Evolutionary conservation across 768 basidiomycete species (phyloP).

Genomic region (Termitomyces bulborhizus): DNA sequence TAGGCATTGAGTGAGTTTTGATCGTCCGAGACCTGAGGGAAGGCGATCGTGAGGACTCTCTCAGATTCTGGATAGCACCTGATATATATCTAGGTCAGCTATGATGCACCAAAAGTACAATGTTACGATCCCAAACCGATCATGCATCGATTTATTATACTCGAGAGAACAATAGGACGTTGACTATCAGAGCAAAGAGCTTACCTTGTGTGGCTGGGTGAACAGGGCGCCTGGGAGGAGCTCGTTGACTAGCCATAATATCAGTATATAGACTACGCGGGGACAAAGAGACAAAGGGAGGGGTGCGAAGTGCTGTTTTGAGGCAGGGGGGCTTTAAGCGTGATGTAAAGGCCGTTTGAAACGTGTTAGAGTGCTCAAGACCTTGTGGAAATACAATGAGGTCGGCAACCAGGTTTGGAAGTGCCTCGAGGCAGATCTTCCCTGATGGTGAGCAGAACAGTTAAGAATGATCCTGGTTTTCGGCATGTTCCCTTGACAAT

Average conservation of each 20-base stretch:
- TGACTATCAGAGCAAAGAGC: conserved; percentile 19
- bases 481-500: conserved; percentile 13
- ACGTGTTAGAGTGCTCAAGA: conserved; percentile 49
- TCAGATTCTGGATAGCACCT: conserved; percentile 36
- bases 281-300: conserved; percentile 17
- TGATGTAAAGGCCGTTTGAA: conserved; percentile 53
- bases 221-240: conserved; percentile 36
- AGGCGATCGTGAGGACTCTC: conserved; percentile 47
- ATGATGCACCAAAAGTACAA: background rate
- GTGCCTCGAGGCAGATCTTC: conserved; percentile 29
- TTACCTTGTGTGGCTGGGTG: conserved; percentile 43
- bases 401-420: conserved; percentile 53
- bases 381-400: conserved; percentile 43
- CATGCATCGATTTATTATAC: conserved; percentile 11
- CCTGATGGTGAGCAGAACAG: conserved; percentile 15
- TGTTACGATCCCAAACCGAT: conserved; percentile 11
- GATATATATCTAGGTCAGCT: conserved; percentile 21
- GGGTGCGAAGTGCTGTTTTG: conserved; percentile 19
- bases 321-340: conserved; percentile 24
- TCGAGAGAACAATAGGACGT: conserved; percentile 15
- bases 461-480: conserved; percentile 9
- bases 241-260: conserved; percentile 55
- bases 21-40: conserved; percentile 44
- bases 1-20: conserved; percentile 58
- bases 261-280: conserved; percentile 13